Conservation (phyloP, 208 protist genomes). For the Borovskyia barvae region DNA sequence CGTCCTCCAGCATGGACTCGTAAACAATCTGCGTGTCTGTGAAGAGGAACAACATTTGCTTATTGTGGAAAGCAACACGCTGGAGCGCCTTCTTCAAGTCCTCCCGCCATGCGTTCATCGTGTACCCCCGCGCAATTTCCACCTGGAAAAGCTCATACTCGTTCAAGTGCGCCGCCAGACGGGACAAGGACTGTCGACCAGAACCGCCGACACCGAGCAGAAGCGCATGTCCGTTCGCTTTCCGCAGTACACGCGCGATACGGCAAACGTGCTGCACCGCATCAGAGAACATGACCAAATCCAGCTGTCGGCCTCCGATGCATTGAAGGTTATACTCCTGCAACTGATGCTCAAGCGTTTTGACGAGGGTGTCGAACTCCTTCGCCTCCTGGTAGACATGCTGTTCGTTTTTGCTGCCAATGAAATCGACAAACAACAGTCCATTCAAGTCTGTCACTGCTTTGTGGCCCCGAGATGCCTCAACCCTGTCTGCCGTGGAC, state of each 20-base stretch:
- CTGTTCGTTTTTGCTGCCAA: slow-evolving; percentile 67
- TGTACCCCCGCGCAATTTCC: slow-evolving; percentile 97
- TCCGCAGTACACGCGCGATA: slow-evolving; percentile 95
- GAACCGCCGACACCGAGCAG: slow-evolving; percentile 98
- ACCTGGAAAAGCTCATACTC: slow-evolving; percentile 96
- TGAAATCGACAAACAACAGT: slow-evolving; percentile 96
- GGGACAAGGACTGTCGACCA: slow-evolving; percentile 95
- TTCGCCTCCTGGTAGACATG: slow-evolving; percentile 89
- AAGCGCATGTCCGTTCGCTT: slow-evolving; percentile 96
- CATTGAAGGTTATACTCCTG: slow-evolving; percentile 93
- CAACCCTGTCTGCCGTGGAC: background rate
- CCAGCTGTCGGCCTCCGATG: slow-evolving; percentile 80
- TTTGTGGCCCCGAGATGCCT: slow-evolving; percentile 1
- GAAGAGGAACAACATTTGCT: slow-evolving; percentile 97
- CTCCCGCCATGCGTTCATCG: slow-evolving; percentile 94
- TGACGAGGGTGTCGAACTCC: slow-evolving; percentile 78
- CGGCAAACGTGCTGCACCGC: slow-evolving; percentile 96
- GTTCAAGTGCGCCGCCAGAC: slow-evolving; percentile 93
- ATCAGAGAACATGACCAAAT: slow-evolving; percentile 97
- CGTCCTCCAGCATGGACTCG: slow-evolving; percentile 98
- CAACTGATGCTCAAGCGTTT: slow-evolving; percentile 85
- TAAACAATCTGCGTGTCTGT: slow-evolving; percentile 97
- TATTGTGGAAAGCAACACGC: slow-evolving; percentile 92
- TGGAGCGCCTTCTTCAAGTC: slow-evolving; percentile 95
- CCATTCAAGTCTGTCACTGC: background rate